Evolutionary conservation across 1,284 basidiomycete species (phyloP).

Genomic region (Ustilago vetiveriae): DNA sequence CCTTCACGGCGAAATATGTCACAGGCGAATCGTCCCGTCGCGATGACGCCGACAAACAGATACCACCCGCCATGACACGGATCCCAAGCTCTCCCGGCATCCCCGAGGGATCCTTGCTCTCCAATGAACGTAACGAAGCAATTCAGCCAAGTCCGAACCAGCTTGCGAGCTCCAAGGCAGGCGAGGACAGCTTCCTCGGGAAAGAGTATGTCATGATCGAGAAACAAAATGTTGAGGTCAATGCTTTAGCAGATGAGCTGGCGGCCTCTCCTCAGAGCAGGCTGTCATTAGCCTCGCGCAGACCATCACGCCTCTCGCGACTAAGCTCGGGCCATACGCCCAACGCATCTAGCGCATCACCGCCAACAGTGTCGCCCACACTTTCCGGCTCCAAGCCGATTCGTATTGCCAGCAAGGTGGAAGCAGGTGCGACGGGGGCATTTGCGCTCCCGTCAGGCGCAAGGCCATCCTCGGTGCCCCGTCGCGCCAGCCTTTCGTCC

Average conservation of each 20-base stretch:
- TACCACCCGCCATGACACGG: constrained; percentile 10
- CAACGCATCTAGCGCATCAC: constrained; percentile 15
- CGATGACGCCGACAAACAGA: constrained; percentile 15
- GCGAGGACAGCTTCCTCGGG: constrained; percentile 63
- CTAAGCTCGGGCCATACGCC: constrained; percentile 32
- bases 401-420: constrained; percentile 18
- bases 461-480: constrained; percentile 40
- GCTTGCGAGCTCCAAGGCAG: constrained; percentile 10
- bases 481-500: constrained; percentile 46
- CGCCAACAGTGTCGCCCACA: constrained; percentile 13
- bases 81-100: constrained; percentile 30
- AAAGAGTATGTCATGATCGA: constrained; percentile 73
- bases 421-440: constrained; percentile 30
- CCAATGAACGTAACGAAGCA: constrained; percentile 9
- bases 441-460: constrained; percentile 55
- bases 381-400: constrained; percentile 17
- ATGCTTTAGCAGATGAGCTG: constrained; percentile 71
- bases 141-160: not conserved
- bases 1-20: constrained; percentile 47
- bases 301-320: constrained; percentile 48
- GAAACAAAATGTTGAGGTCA: constrained; percentile 72
- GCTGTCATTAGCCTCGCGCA: constrained; percentile 23
- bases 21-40: constrained; percentile 32
- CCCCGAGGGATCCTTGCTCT: constrained; percentile 17
- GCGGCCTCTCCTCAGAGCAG: constrained; percentile 43